Percentiles rank a stretch among this genome's conserved stretches.
Conservation (phyloP, 192 early-diverging fungal species). For the Entophlyctis luteolus region DNA sequence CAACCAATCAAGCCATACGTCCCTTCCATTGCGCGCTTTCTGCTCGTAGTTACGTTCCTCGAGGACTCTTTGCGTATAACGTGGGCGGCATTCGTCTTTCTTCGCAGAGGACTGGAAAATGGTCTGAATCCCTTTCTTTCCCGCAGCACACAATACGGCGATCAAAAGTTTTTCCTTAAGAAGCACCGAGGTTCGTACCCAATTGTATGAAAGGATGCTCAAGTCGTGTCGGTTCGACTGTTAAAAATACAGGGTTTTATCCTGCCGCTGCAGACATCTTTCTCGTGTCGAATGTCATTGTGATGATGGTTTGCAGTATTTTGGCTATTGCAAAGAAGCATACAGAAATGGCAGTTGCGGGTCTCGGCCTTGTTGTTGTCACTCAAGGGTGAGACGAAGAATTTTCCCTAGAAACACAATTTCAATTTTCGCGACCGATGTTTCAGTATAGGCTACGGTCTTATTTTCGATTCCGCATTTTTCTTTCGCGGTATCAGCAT, state of each 20-base stretch:
- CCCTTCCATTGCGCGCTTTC: conserved; percentile 82
- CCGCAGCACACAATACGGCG: conserved; percentile 74
- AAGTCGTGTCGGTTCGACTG: too few species aligned
- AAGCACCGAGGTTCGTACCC: conserved; percentile 62
- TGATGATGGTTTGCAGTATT: conserved; percentile 79
- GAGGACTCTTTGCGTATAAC: conserved; percentile 88
- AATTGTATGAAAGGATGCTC: too few species aligned
- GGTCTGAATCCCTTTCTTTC: background rate
- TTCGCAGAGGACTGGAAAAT: too few species aligned
- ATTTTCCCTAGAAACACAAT: background rate
- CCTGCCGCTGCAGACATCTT: conserved; percentile 82
- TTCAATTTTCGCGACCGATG: too few species aligned
- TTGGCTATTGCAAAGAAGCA: conserved; percentile 77
- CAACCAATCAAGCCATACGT: conserved; percentile 86
- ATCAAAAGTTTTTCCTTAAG: conserved; percentile 83
- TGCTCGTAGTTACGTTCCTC: conserved; percentile 94
- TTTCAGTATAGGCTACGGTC: conserved; percentile 90
- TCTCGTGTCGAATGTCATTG: conserved; percentile 73
- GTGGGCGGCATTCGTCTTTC: background rate
- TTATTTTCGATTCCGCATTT: conserved; percentile 85
- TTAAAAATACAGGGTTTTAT: conserved; percentile 66
- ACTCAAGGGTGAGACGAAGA: conserved; percentile 52
- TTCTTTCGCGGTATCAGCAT: conserved; percentile 93
- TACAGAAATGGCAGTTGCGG: conserved; percentile 79
- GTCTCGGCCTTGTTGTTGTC: conserved; percentile 79